Conservation (phyloP, 2,329 filamentous ascomycete genomes). For the Fusarium odoratissimum region DNA sequence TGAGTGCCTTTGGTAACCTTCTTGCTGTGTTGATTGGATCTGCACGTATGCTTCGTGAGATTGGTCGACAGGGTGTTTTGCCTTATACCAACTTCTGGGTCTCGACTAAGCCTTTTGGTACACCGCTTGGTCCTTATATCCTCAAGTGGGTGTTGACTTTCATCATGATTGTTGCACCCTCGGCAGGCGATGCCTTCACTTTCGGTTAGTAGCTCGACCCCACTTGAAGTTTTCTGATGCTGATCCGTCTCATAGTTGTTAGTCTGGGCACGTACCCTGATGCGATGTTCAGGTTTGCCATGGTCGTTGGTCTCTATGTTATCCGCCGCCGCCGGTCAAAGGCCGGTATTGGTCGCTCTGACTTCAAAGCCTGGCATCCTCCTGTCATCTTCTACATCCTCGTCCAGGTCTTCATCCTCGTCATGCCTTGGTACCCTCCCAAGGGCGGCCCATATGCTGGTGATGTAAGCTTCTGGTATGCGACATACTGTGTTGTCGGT, state of each 20-base stretch:
- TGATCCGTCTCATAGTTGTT: slow-evolving; percentile 60
- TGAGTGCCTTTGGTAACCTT: slow-evolving; percentile 70
- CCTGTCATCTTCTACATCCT: slow-evolving; percentile 69
- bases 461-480: slow-evolving; percentile 80
- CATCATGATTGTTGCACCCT: slow-evolving; percentile 69
- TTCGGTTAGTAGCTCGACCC: slow-evolving; percentile 57
- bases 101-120: slow-evolving; percentile 71
- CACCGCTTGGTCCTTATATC: slow-evolving; percentile 68
- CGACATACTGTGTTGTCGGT: slow-evolving; percentile 73
- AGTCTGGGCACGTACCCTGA: slow-evolving; percentile 69
- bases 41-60: slow-evolving; percentile 69
- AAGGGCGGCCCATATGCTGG: slow-evolving; percentile 67
- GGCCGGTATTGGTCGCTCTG: slow-evolving; percentile 58
- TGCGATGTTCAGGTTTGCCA: slow-evolving; percentile 66
- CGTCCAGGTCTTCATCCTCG: slow-evolving; percentile 70
- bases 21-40: slow-evolving; percentile 65
- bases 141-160: slow-evolving; percentile 68
- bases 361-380: slow-evolving; percentile 70
- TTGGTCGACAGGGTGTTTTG: slow-evolving; percentile 70
- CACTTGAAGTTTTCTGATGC: fast-evolving
- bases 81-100: slow-evolving; percentile 72
- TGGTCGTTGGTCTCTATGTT: slow-evolving; percentile 68
- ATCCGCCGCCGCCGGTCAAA: slow-evolving; percentile 66
- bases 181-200: slow-evolving; percentile 73
- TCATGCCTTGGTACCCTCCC: slow-evolving; percentile 80